Percentiles rank a stretch among this genome's conserved stretches.
phyloP scores from a whole-genome alignment of 202 grass and related monocot species.

The Dendrocalamus latiflorus region DNA sequence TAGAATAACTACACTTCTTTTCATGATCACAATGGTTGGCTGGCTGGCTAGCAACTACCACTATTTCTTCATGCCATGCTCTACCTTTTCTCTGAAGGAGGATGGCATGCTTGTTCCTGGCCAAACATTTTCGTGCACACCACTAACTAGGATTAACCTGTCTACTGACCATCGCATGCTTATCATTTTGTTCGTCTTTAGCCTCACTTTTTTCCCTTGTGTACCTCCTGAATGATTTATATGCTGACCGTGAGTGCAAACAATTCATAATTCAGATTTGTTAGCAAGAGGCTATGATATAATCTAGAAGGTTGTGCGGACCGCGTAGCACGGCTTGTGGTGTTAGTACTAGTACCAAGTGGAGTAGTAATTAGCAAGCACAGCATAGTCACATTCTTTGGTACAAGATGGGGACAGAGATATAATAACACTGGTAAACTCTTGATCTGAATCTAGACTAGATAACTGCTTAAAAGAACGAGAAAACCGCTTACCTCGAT shows the following conservation, averaged over 20 bases:
- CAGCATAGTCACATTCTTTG: constrained; percentile 16
- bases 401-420: not conserved
- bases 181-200: constrained; percentile 14
- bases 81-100: not conserved
- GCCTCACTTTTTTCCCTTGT: not conserved
- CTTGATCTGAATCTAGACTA: not conserved
- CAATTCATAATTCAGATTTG: not conserved
- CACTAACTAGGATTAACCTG: constrained; percentile 14
- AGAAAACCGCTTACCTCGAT: not conserved
- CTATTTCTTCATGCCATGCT: constrained; percentile 18
- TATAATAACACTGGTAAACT: not conserved
- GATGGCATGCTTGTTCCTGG: constrained; percentile 30
- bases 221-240: not conserved
- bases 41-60: not conserved
- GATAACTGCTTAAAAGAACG: not conserved
- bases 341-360: not conserved
- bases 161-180: not conserved
- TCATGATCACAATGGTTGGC: constrained; percentile 27
- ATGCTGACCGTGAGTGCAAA: not conserved
- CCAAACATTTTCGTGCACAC: not conserved
- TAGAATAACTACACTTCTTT: constrained; percentile 28
- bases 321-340: not conserved
- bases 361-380: not conserved
- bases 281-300: not conserved
- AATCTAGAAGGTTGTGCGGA: not conserved